Evolutionary conservation across 2,329 filamentous ascomycete species (phyloP).

Genomic region (Tolypocladium ophioglossoides): DNA sequence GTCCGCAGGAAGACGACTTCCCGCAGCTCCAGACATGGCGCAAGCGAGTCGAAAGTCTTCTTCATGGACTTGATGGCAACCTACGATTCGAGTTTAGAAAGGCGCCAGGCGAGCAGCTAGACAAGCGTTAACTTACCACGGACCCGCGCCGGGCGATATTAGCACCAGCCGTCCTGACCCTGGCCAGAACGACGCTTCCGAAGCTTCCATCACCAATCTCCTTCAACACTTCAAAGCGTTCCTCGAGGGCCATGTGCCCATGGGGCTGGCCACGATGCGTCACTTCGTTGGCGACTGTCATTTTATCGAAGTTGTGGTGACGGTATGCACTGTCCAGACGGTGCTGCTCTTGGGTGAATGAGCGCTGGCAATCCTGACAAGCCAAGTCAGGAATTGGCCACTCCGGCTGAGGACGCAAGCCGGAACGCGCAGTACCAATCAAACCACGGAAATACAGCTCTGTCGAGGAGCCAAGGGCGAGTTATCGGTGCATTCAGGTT

Average conservation of each 20-base stretch:
- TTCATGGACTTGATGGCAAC: conserved; percentile 99
- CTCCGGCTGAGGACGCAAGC: conserved; percentile 5
- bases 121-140: conserved; percentile 55
- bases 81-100: conserved; percentile 32
- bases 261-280: conserved; percentile 56
- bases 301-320: neutral
- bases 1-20: conserved; percentile 95
- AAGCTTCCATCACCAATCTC: conserved; percentile 99
- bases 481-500: conserved; percentile 27
- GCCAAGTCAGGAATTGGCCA: neutral
- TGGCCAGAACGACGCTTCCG: conserved; percentile 84
- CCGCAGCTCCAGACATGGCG: conserved; percentile 81
- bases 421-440: conserved; percentile 12
- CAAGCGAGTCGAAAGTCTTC: conserved; percentile 92
- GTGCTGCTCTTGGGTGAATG: neutral
- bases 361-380: neutral
- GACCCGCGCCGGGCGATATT: conserved; percentile 83
- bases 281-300: conserved; percentile 48
- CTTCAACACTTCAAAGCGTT: conserved; percentile 93
- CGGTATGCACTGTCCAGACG: neutral
- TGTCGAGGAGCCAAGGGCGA: conserved; percentile 21
- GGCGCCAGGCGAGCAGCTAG: conserved; percentile 1
- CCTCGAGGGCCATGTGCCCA: conserved; percentile 62
- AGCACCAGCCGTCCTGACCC: conserved; percentile 83
- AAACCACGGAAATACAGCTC: conserved; percentile 17